Evolutionary conservation across 495 filamentous ascomycete species (phyloP), one percentile per base, ranked within the genome.

Genomic region (Lepidopterella palustris): DNA sequence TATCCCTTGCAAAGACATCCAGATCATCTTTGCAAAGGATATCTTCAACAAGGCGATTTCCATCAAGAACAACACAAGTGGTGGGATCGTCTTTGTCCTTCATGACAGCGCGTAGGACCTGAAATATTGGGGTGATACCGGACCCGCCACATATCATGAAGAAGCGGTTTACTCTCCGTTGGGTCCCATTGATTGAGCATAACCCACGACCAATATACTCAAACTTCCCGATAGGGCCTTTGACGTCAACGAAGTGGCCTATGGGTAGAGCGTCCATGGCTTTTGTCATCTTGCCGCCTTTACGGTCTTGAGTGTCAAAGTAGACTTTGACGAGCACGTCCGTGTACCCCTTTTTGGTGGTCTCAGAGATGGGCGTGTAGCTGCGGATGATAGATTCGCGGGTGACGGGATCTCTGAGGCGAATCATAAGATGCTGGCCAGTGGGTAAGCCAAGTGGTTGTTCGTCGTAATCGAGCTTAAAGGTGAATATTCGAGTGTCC

Each of bases 41-140:
- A 73, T 97, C 92, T 60, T 88, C 87, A 58, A 89, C 81, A 26
- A 79, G 70, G 48, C 89, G 72, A 66, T 97, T 97, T 0, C 91
- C 90, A 66, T 96, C 79, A 0, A 97, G 75, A 0, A 97, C 80
- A 9, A 87, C 68, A 66, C 91, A 95, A 0, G 65, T 70, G 0
- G 85, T 87, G 0, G 68, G 60, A 69, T 88, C 86, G 9, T 77
- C 62, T 3, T 59, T 56, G 62, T 88, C 79, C 47, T 80, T 75
- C 74, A 90, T 81, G 1, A 93, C 82, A 3, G 89, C 89, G 27
- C 89, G 77, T 32, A 97, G 77, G 0, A 97, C 89, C 62, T 95
- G 88, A 74, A 86, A 96, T 56, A 97, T 88, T 0, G 92, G 92
- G 40, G 92, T 97, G 65, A 97, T 89, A 2, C 92, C 92, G 2